Percentiles rank a stretch among this genome's conserved stretches.
phyloP scores from a whole-genome alignment of 177 flowering plant genomes.

The Vitis hybrid region DNA sequence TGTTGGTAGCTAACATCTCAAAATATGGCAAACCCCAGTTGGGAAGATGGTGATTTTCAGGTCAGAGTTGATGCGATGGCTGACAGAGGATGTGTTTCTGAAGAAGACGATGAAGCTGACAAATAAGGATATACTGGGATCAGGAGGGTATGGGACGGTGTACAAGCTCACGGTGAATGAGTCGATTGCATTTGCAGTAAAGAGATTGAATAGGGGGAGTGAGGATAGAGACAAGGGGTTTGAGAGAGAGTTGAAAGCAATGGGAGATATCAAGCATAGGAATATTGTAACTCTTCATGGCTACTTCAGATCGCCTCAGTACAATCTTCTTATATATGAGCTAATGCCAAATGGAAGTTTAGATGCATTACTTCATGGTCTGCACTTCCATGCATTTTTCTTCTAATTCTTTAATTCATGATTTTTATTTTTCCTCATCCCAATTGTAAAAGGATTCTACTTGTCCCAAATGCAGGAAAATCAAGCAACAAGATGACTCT shows the following conservation, averaged over 20 bases:
- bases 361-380: constrained; percentile 65
- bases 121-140: constrained; percentile 83
- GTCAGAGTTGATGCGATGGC: constrained; percentile 50
- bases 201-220: constrained; percentile 61
- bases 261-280: constrained; percentile 92
- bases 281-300: constrained; percentile 89
- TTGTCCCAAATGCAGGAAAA: constrained; percentile 47
- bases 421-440: no score
- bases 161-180: constrained; percentile 58
- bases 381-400: background rate
- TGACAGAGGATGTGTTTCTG: constrained; percentile 52
- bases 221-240: constrained; percentile 81
- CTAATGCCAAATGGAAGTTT: constrained; percentile 95
- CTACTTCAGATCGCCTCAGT: constrained; percentile 70
- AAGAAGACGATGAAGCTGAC: constrained; percentile 72
- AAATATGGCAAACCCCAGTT: constrained; percentile 33
- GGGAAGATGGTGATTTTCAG: constrained; percentile 88
- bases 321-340: constrained; percentile 87
- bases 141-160: constrained; percentile 87
- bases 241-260: constrained; percentile 85
- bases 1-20: background rate
- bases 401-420: no score
- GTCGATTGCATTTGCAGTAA: constrained; percentile 67
- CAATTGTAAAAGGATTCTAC: no score
- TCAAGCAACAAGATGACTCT: constrained; percentile 41